Conservation (phyloP, 2,329 filamentous ascomycete genomes). For the Coniochaeta ligniaria region DNA sequence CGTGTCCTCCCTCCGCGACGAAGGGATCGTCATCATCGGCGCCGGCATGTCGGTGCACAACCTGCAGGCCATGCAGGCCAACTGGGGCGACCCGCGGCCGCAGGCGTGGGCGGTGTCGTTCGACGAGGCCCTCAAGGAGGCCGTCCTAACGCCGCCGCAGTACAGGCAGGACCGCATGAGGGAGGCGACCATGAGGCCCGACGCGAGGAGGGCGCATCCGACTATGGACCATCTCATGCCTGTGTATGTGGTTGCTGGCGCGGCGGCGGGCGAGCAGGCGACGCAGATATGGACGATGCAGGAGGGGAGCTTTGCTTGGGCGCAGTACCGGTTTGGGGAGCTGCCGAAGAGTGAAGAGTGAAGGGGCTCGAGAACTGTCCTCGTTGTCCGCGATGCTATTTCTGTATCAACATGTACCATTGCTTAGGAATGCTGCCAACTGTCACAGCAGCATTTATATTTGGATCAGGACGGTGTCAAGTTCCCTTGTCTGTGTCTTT, state of each 20-base stretch:
- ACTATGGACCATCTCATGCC: slow-evolving; percentile 45
- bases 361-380: background rate
- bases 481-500: background rate
- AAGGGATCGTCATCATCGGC: slow-evolving; percentile 60
- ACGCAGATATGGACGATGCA: slow-evolving; percentile 37
- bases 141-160: slow-evolving; percentile 38
- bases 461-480: background rate
- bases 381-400: background rate
- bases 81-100: slow-evolving; percentile 34
- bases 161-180: slow-evolving; percentile 32
- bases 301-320: slow-evolving; percentile 37
- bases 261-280: slow-evolving; percentile 33
- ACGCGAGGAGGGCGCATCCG: slow-evolving; percentile 40
- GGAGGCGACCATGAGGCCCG: slow-evolving; percentile 29
- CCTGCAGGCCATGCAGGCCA: slow-evolving; percentile 45
- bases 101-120: slow-evolving; percentile 56
- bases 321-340: slow-evolving; percentile 38
- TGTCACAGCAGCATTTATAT: background rate
- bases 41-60: slow-evolving; percentile 74
- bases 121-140: slow-evolving; percentile 60
- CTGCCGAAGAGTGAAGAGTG: slow-evolving; percentile 17
- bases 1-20: slow-evolving; percentile 56
- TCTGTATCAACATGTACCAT: background rate
- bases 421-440: background rate
- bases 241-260: slow-evolving; percentile 37